phyloP scores from a whole-genome alignment of 2,329 filamentous ascomycete species.

The Macrophomina pseudophaseolina region DNA sequence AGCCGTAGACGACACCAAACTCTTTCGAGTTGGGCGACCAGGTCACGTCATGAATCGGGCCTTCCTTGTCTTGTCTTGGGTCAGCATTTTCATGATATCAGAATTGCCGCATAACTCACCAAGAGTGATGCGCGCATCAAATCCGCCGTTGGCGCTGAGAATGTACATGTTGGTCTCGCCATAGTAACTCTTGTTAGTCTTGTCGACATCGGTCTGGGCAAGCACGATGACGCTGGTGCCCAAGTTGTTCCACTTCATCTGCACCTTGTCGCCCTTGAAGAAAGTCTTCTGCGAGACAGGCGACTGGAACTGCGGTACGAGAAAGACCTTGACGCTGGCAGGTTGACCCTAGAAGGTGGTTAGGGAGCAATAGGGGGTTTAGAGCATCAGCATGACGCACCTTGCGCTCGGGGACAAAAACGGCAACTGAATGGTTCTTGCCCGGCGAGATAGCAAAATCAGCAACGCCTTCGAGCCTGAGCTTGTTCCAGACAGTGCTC shows the following conservation, averaged over 20 bases:
- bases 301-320: conserved; percentile 81
- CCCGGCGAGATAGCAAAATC: conserved; percentile 91
- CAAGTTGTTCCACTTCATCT: conserved; percentile 95
- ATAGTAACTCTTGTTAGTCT: conserved; percentile 98
- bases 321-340: conserved; percentile 90
- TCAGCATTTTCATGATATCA: background rate
- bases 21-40: conserved; percentile 98
- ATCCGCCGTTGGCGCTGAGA: conserved; percentile 85
- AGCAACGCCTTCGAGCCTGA: conserved; percentile 86
- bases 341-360: conserved; percentile 74
- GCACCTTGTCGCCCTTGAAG: conserved; percentile 98
- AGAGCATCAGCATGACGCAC: conserved; percentile 53
- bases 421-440: conserved; percentile 87
- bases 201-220: conserved; percentile 97
- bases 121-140: conserved; percentile 88
- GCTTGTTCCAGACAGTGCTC: conserved; percentile 89
- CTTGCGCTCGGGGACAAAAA: conserved; percentile 96
- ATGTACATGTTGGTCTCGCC: conserved; percentile 97
- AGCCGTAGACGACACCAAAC: conserved; percentile 96
- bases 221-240: conserved; percentile 92
- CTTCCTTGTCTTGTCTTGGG: conserved; percentile 77
- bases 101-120: conserved; percentile 48
- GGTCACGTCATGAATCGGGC: conserved; percentile 95
- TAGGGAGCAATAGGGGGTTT: conserved; percentile 24
- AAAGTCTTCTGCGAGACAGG: conserved; percentile 97